A percentile compares a stretch with the other conserved stretches of the same genome.
These are phyloP conservation scores for Boletus sp. DNA, from an alignment of 768 basidiomycete species.

Conservation along the genomic window DNA sequence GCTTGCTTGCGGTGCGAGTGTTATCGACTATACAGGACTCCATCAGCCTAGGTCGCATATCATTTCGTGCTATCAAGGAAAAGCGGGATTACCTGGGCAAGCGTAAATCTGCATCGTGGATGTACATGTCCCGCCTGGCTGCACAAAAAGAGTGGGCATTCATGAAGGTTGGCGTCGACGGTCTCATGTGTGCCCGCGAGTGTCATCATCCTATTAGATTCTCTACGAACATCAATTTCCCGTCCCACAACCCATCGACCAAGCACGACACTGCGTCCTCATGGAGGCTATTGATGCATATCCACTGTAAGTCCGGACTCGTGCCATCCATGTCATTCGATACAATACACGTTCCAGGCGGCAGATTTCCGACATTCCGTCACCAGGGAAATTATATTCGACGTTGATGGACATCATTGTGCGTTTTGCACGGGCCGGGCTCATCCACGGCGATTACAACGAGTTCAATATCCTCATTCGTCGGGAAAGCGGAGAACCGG, in stretches of 20 bases:
- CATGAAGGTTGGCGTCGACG: slow-evolving; percentile 71
- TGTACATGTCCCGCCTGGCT: slow-evolving; percentile 97
- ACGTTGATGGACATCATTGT: slow-evolving; percentile 94
- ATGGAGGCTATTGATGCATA: slow-evolving; percentile 97
- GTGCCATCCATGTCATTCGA: neutral
- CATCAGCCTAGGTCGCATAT: slow-evolving; percentile 88
- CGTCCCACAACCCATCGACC: slow-evolving; percentile 91
- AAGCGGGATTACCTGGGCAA: slow-evolving; percentile 97
- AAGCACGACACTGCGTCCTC: slow-evolving; percentile 90
- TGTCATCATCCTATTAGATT: slow-evolving; percentile 50
- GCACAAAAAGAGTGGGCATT: slow-evolving; percentile 99
- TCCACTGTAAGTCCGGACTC: slow-evolving; percentile 64
- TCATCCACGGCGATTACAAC: slow-evolving; percentile 99
- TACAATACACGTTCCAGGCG: slow-evolving; percentile 50
- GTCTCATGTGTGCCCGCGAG: neutral
- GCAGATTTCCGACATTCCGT: slow-evolving; percentile 78
- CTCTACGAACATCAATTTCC: slow-evolving; percentile 91
- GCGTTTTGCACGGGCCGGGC: slow-evolving; percentile 85
- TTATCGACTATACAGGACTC: slow-evolving; percentile 4
- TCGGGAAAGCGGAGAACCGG: slow-evolving; percentile 68
- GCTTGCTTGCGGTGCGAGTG: neutral
- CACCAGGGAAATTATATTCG: slow-evolving; percentile 90
- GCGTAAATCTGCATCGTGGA: slow-evolving; percentile 95
- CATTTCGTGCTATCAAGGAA: slow-evolving; percentile 94
- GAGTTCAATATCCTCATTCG: slow-evolving; percentile 98